Evolutionary conservation across 2,329 filamentous ascomycete species (phyloP).

Genomic region (Stagonosporopsis chrysanthemi): DNA sequence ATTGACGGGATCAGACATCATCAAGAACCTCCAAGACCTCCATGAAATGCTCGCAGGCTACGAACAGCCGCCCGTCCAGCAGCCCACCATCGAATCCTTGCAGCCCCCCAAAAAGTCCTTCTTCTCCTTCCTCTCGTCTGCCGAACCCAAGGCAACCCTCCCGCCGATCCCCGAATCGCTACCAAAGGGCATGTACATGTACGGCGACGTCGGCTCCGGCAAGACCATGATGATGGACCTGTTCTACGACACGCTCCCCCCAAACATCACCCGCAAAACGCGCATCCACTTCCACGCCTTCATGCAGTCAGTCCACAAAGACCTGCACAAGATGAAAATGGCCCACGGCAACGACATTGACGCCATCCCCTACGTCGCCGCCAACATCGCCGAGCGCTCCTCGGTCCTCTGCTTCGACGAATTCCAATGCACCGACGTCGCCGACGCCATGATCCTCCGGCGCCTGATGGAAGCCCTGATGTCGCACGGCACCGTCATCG

Average conservation of each 20-base stretch:
- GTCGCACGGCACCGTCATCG: slow-evolving; percentile 94
- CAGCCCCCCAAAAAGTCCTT: slow-evolving; percentile 62
- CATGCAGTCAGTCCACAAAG: slow-evolving; percentile 96
- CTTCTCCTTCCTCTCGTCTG: slow-evolving; percentile 67
- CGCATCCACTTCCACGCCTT: slow-evolving; percentile 99
- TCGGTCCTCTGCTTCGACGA: slow-evolving; percentile 97
- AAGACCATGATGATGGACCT: slow-evolving; percentile 99
- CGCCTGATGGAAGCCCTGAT: slow-evolving; percentile 88
- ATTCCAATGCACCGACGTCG: slow-evolving; percentile 98
- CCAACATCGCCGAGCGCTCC: slow-evolving; percentile 85
- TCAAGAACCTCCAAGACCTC: slow-evolving; percentile 86
- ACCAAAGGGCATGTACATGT: slow-evolving; percentile 91
- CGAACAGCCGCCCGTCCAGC: slow-evolving; percentile 73
- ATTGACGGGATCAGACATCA: slow-evolving; percentile 68
- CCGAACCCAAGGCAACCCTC: slow-evolving; percentile 49
- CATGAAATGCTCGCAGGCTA: slow-evolving; percentile 83
- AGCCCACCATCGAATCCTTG: slow-evolving; percentile 77
- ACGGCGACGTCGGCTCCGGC: slow-evolving; percentile 93
- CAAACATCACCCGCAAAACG: slow-evolving; percentile 80
- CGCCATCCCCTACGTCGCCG: slow-evolving; percentile 88
- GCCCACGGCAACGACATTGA: slow-evolving; percentile 88
- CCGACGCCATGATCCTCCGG: slow-evolving; percentile 96
- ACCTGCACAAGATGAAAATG: slow-evolving; percentile 90
- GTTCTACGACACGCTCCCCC: slow-evolving; percentile 90
- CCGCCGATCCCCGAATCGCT: slow-evolving; percentile 72